phyloP scores from a whole-genome alignment of 2,329 filamentous ascomycete species.

The Sporothrix globosa region DNA sequence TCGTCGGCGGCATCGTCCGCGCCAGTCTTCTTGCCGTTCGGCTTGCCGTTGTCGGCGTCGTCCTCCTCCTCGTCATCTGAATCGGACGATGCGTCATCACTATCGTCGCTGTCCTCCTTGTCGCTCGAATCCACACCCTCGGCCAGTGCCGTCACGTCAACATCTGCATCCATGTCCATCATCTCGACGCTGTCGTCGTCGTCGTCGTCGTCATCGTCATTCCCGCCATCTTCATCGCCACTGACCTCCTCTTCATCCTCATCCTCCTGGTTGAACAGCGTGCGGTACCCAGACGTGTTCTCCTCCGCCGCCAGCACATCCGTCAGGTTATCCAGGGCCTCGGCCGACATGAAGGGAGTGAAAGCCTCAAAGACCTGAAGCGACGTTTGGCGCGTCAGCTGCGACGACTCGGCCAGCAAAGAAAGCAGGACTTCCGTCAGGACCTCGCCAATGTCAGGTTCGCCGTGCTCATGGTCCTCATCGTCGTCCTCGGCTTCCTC shows the following conservation, averaged over 20 bases:
- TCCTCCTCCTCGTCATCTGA: conserved; percentile 43
- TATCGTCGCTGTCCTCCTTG: conserved; percentile 44
- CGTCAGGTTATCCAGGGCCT: conserved; percentile 67
- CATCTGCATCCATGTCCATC: conserved; percentile 47
- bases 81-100: conserved; percentile 46
- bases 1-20: conserved; percentile 3
- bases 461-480: conserved; percentile 22
- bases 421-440: conserved; percentile 88
- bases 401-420: conserved; percentile 82
- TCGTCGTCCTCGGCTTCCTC: not conserved
- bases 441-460: conserved; percentile 63
- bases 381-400: conserved; percentile 81
- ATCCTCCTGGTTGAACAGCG: conserved; percentile 71
- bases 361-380: conserved; percentile 88
- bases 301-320: conserved; percentile 79
- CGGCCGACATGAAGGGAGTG: conserved; percentile 70
- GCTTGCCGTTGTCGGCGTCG: not conserved
- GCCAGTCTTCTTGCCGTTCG: conserved; percentile 43
- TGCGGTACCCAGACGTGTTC: conserved; percentile 78
- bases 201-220: conserved; percentile 48
- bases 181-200: conserved; percentile 54
- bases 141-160: conserved; percentile 49
- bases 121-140: conserved; percentile 46
- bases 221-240: conserved; percentile 48
- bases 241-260: conserved; percentile 47